phyloP scores from a whole-genome alignment of 768 basidiomycete genomes.

The Xanthoconium purpureum region DNA sequence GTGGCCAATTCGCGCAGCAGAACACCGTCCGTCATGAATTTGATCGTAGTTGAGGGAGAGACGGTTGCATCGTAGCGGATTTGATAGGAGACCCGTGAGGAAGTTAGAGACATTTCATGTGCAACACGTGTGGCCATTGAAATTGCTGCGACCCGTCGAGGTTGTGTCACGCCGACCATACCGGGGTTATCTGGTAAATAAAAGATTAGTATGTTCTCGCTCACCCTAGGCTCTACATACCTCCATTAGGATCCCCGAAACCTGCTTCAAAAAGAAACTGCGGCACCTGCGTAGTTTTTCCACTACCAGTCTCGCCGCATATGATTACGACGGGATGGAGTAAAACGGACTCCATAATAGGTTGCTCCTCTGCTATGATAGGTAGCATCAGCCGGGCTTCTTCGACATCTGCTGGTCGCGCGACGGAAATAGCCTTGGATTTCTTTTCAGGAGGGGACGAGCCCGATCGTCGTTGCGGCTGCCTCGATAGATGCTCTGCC shows the following conservation, averaged over 20 bases:
- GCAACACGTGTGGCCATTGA: constrained; percentile 93
- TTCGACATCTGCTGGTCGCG: constrained; percentile 66
- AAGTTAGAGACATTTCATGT: constrained; percentile 83
- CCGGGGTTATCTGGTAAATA: constrained; percentile 82
- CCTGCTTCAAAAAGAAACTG: constrained; percentile 98
- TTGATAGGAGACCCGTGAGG: constrained; percentile 88
- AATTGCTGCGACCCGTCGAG: constrained; percentile 94
- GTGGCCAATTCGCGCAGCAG: constrained; percentile 86
- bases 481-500: constrained; percentile 40
- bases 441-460: constrained; percentile 21
- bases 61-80: constrained; percentile 97
- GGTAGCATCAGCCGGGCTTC: constrained; percentile 79
- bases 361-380: constrained; percentile 90
- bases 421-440: constrained; percentile 50
- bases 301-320: constrained; percentile 94
- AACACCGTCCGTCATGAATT: constrained; percentile 99
- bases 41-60: constrained; percentile 86
- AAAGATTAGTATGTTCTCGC: constrained; percentile 1
- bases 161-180: constrained; percentile 97
- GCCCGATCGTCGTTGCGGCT: background rate
- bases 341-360: constrained; percentile 87
- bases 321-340: constrained; percentile 72
- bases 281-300: constrained; percentile 97
- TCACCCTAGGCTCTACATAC: constrained; percentile 40
- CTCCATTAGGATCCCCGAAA: constrained; percentile 79